These are phyloP conservation scores for Cladorrhinum sp. DNA, from an alignment of 2,329 filamentous ascomycete species.

Conservation along the genomic window DNA sequence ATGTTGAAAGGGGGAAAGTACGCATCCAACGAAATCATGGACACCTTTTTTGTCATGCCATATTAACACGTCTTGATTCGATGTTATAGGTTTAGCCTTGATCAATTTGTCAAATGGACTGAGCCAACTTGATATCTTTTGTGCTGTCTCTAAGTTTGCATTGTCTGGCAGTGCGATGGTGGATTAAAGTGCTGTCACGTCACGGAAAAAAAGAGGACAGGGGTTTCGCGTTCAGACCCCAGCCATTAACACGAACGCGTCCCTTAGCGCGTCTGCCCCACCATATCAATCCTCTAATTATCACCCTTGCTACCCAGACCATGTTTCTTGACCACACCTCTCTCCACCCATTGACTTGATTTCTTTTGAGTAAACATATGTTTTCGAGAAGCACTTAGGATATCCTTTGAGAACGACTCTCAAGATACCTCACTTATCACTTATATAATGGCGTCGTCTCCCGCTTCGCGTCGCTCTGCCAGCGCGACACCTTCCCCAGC, in stretches of 20 bases:
- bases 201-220: neutral
- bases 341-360: conserved; percentile 12
- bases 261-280: conserved; percentile 22
- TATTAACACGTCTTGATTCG: too few species aligned
- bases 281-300: conserved; percentile 18
- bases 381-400: neutral
- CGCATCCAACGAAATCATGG: too few species aligned
- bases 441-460: conserved; percentile 46
- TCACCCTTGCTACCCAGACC: neutral
- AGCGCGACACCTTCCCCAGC: conserved; percentile 20
- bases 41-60: too few species aligned
- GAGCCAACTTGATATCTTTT: too few species aligned
- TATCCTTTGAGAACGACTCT: conserved; percentile 9
- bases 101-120: too few species aligned
- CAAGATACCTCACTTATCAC: conserved; percentile 7
- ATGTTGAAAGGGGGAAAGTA: neutral
- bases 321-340: conserved; percentile 1
- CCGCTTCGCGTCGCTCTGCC: conserved; percentile 14
- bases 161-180: too few species aligned
- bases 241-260: conserved; percentile 19
- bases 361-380: conserved; percentile 6
- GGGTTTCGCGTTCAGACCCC: conserved; percentile 1
- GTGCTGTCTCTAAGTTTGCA: too few species aligned
- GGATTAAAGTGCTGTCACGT: too few species aligned
- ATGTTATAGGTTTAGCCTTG: too few species aligned